Percentiles rank a stretch among this genome's conserved stretches.
Evolutionary conservation across 2,329 filamentous ascomycete species (phyloP).

Genomic region (Helotiales sp.): DNA sequence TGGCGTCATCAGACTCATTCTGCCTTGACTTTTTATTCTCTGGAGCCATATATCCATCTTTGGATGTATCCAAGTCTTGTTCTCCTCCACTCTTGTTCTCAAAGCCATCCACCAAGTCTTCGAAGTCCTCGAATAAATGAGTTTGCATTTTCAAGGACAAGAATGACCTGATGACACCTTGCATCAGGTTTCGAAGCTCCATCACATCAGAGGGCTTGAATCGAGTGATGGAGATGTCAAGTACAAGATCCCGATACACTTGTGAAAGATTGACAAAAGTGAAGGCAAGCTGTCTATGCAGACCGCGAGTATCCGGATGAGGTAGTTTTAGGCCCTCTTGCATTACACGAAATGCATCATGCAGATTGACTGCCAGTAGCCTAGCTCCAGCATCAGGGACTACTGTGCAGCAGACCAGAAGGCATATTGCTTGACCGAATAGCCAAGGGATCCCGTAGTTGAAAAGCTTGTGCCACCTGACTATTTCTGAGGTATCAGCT

Average conservation of each 20-base stretch:
- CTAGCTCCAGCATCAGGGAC: constrained; percentile 57
- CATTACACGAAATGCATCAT: constrained; percentile 49
- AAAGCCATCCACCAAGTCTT: constrained; percentile 8
- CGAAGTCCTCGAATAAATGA: constrained; percentile 42
- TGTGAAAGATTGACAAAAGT: constrained; percentile 57
- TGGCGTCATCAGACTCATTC: constrained; percentile 27
- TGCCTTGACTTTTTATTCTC: background rate
- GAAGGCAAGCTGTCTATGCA: constrained; percentile 47
- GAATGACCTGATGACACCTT: constrained; percentile 53
- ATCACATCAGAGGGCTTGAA: constrained; percentile 51
- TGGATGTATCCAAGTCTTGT: background rate
- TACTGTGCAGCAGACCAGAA: constrained; percentile 48
- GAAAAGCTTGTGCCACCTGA: constrained; percentile 52
- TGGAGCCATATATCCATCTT: background rate
- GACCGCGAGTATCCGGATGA: constrained; percentile 35
- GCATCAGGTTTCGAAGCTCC: constrained; percentile 53
- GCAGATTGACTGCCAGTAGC: constrained; percentile 48
- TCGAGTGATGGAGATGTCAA: constrained; percentile 56
- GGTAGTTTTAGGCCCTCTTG: constrained; percentile 42
- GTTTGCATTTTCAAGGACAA: constrained; percentile 52
- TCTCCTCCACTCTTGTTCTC: background rate
- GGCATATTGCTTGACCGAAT: constrained; percentile 53
- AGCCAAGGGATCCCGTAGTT: constrained; percentile 57
- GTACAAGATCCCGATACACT: constrained; percentile 54
- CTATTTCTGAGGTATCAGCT: constrained; percentile 46